phyloP scores from a whole-genome alignment of 768 basidiomycete species.

The Gymnopilus junonius region DNA sequence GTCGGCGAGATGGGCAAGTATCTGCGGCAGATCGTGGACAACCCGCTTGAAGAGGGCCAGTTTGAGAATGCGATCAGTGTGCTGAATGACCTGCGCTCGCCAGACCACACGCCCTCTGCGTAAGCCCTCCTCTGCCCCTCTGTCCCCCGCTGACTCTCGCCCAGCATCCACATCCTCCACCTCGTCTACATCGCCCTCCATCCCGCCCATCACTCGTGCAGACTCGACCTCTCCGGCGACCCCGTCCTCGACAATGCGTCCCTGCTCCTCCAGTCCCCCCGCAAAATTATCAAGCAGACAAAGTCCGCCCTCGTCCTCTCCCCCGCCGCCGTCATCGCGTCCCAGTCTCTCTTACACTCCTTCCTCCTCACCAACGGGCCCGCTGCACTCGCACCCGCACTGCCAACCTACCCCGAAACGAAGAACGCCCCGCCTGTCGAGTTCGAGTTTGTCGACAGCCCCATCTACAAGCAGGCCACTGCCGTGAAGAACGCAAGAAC shows the following conservation, averaged over 20 bases:
- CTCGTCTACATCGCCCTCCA: constrained; percentile 75
- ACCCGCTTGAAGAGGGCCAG: constrained; percentile 77
- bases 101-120: constrained; percentile 61
- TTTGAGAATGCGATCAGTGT: constrained; percentile 69
- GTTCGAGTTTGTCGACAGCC: constrained; percentile 55
- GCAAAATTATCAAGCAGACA: constrained; percentile 48
- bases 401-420: constrained; percentile 52
- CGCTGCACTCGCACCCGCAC: constrained; percentile 51
- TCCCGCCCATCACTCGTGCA: constrained; percentile 34
- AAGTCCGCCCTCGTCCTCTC: constrained; percentile 44
- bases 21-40: constrained; percentile 56
- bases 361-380: constrained; percentile 63
- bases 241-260: constrained; percentile 25
- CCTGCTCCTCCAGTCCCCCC: constrained; percentile 46
- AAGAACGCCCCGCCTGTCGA: constrained; percentile 15
- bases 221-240: constrained; percentile 17
- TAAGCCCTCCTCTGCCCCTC: constrained; percentile 36
- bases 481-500: constrained; percentile 57
- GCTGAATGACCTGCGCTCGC: constrained; percentile 64
- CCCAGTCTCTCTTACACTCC: constrained; percentile 58
- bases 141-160: background rate
- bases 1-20: constrained; percentile 37
- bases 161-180: constrained; percentile 67
- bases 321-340: constrained; percentile 49
- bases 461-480: constrained; percentile 56